phyloP scores from a whole-genome alignment of 306 rosid genomes.

The Quercus berberidifolia region DNA sequence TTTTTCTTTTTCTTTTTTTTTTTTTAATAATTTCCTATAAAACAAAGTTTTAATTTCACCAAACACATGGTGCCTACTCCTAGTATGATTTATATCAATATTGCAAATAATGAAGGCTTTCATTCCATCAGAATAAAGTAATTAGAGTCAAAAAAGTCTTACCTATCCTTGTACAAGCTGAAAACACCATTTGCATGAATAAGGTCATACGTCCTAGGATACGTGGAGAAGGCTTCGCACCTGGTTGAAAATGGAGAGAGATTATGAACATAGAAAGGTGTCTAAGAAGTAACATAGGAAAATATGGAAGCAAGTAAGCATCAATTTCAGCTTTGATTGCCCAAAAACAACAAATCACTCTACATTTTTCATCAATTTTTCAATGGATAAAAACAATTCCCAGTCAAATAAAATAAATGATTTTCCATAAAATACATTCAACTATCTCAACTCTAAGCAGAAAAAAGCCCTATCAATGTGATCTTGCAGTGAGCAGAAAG shows the following conservation, averaged over 20 bases:
- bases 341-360: neutral
- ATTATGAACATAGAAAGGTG: conserved; percentile 5
- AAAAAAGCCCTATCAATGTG: neutral
- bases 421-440: neutral
- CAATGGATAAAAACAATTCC: neutral
- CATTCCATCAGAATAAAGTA: neutral
- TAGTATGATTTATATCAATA: neutral
- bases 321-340: neutral
- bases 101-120: neutral
- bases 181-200: conserved; percentile 78
- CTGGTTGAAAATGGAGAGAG: conserved; percentile 32
- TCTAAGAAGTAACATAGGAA: neutral
- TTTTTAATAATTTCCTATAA: no score
- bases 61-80: neutral
- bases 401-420: neutral
- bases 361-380: neutral
- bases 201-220: conserved; percentile 89
- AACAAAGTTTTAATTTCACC: neutral
- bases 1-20: neutral
- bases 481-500: neutral
- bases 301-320: neutral
- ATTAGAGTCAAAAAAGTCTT: conserved; percentile 9
- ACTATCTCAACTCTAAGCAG: neutral
- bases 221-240: conserved; percentile 88
- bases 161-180: conserved; percentile 72